Conservation (phyloP, 2,329 filamentous ascomycete genomes). For the Aspergillus clavatus region DNA sequence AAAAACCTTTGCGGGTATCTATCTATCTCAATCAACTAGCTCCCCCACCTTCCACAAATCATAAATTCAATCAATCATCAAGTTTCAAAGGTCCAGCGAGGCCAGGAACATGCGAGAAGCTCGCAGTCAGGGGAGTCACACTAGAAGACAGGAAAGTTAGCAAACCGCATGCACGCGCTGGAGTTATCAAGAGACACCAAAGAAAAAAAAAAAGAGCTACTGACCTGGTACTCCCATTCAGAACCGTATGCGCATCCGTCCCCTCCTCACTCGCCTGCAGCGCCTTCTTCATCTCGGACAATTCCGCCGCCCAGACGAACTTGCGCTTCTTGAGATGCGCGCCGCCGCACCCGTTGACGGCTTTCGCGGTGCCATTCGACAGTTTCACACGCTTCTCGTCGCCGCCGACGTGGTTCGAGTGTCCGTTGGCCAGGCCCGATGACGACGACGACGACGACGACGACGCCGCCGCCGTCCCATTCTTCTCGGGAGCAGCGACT, state of each 20-base stretch:
- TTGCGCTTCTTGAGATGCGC: slow-evolving; percentile 64
- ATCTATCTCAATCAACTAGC: slow-evolving; percentile 9
- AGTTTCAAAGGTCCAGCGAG: slow-evolving; percentile 65
- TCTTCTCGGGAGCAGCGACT: slow-evolving; percentile 46
- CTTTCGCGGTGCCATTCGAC: slow-evolving; percentile 4
- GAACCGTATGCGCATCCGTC: slow-evolving; percentile 85
- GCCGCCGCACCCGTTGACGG: slow-evolving; percentile 14
- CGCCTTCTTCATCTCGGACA: slow-evolving; percentile 77
- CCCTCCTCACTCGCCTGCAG: slow-evolving; percentile 70
- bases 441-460: too few species aligned
- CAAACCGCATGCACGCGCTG: too few species aligned
- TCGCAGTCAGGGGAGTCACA: slow-evolving; percentile 81
- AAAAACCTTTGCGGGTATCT: slow-evolving; percentile 26
- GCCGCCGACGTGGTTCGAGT: slow-evolving; percentile 1
- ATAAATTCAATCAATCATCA: slow-evolving; percentile 31
- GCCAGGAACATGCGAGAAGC: slow-evolving; percentile 73
- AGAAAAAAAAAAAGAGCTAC: too few species aligned
- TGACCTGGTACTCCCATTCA: slow-evolving; percentile 76
- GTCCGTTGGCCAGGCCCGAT: slow-evolving; percentile 50
- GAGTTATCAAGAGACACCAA: too few species aligned
- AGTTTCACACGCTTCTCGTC: background rate
- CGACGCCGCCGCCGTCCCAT: slow-evolving; percentile 52
- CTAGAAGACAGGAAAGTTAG: slow-evolving; percentile 41
- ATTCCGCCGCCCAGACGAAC: slow-evolving; percentile 85
- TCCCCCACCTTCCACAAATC: background rate